A percentile compares a stretch with the other conserved stretches of the same genome.
Conservation (phyloP, 2,329 filamentous ascomycete genomes). For the Neonectria punicea region DNA sequence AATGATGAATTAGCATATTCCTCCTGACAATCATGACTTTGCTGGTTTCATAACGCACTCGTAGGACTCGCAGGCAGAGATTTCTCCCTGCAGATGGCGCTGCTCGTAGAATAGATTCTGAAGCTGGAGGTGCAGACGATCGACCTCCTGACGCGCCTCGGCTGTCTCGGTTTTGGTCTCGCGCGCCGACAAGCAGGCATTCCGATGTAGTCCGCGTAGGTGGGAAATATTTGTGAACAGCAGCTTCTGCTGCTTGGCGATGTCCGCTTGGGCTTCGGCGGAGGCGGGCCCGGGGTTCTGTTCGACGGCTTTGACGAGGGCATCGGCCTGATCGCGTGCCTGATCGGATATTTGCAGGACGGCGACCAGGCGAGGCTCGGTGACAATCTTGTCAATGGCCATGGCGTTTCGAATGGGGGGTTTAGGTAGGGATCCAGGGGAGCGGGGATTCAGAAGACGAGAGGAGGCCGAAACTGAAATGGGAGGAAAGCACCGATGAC, state of each 20-base stretch:
- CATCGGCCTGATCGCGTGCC: slow-evolving; percentile 76
- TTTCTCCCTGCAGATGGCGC: slow-evolving; percentile 88
- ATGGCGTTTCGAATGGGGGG: slow-evolving; percentile 35
- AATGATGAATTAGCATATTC: slow-evolving; percentile 19
- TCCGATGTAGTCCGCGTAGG: slow-evolving; percentile 83
- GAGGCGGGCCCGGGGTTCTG: slow-evolving; percentile 57
- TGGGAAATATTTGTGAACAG: slow-evolving; percentile 83
- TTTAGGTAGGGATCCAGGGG: neutral
- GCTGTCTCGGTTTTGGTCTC: slow-evolving; percentile 88
- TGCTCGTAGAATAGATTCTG: slow-evolving; percentile 99
- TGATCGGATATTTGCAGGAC: slow-evolving; percentile 79
- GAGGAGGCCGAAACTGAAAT: neutral
- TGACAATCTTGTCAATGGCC: slow-evolving; percentile 54
- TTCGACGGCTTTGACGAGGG: slow-evolving; percentile 66
- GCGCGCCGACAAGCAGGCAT: slow-evolving; percentile 82
- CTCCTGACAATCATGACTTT: neutral
- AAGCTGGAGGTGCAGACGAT: slow-evolving; percentile 88
- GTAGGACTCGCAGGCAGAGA: slow-evolving; percentile 88
- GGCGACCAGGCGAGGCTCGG: slow-evolving; percentile 65
- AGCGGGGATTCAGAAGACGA: neutral
- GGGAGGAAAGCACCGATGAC: neutral
- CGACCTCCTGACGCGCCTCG: slow-evolving; percentile 89
- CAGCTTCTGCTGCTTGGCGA: slow-evolving; percentile 81
- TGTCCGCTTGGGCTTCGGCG: slow-evolving; percentile 63
- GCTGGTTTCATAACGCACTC: slow-evolving; percentile 70